A percentile compares a stretch with the other conserved stretches of the same genome.
These are phyloP conservation scores for Lasiodiplodia citricola DNA, from an alignment of 2,329 filamentous ascomycete species.

Conservation along the genomic window DNA sequence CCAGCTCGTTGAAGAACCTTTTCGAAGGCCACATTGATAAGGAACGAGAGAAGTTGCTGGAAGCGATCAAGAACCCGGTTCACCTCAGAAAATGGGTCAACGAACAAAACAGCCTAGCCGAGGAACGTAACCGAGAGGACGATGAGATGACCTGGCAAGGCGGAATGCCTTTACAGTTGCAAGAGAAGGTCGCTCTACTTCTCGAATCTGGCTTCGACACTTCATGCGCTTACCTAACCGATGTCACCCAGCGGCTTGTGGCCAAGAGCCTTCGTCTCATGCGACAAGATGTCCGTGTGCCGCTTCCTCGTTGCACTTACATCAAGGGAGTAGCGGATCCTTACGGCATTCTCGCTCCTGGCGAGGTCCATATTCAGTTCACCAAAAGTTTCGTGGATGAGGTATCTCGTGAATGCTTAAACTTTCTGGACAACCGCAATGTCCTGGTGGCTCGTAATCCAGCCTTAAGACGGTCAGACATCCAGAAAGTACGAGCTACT, in stretches of 20 bases:
- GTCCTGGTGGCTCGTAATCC: slow-evolving; percentile 73
- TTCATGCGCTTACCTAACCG: slow-evolving; percentile 55
- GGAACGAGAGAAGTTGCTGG: slow-evolving; percentile 60
- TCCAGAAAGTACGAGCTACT: slow-evolving; percentile 65
- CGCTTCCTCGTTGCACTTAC: slow-evolving; percentile 65
- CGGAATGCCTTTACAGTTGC: slow-evolving; percentile 32
- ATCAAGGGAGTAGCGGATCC: slow-evolving; percentile 74
- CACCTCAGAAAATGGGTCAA: slow-evolving; percentile 62
- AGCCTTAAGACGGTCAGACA: slow-evolving; percentile 71
- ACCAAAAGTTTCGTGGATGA: slow-evolving; percentile 64
- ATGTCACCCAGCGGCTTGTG: slow-evolving; percentile 55
- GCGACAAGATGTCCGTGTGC: slow-evolving; percentile 63
- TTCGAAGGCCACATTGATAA: slow-evolving; percentile 57
- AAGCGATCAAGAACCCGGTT: slow-evolving; percentile 57
- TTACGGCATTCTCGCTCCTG: slow-evolving; percentile 61
- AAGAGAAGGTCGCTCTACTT: slow-evolving; percentile 38
- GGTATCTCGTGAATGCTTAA: slow-evolving; percentile 58
- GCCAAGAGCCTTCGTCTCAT: slow-evolving; percentile 60
- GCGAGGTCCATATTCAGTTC: slow-evolving; percentile 72
- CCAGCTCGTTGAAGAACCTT: slow-evolving; percentile 53
- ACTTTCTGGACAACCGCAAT: slow-evolving; percentile 58
- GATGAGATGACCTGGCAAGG: slow-evolving; percentile 33
- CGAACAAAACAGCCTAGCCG: slow-evolving; percentile 29
- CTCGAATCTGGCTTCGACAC: slow-evolving; percentile 62
- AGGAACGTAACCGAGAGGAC: slow-evolving; percentile 38